Conservation (phyloP, 345 rosid species). For the Ceriops zippeliana region DNA sequence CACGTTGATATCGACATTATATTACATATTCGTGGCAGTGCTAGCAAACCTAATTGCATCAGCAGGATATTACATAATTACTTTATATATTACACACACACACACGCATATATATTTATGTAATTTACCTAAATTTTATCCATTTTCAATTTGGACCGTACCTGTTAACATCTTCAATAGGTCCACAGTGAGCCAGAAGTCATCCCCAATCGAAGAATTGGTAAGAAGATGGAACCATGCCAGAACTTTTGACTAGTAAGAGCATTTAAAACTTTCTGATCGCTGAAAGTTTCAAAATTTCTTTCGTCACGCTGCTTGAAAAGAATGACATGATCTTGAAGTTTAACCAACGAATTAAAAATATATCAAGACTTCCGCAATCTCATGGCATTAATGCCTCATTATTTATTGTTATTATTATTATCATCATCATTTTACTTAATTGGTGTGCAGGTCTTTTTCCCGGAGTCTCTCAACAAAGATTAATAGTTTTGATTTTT, state of each 20-base stretch:
- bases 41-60: constrained; percentile 3
- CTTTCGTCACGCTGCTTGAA: constrained; percentile 4
- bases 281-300: constrained; percentile 6
- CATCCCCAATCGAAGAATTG: not conserved
- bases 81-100: no score
- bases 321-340: not conserved
- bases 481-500: no score
- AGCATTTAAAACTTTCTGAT: constrained; percentile 6
- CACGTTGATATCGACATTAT: not conserved
- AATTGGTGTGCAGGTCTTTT: no score
- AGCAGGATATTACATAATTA: not conserved
- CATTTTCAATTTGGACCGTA: not conserved
- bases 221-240: not conserved
- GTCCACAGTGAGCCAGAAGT: constrained; percentile 7
- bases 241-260: constrained; percentile 20
- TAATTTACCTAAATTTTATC: no score
- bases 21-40: not conserved
- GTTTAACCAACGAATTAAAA: not conserved
- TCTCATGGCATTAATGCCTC: not conserved
- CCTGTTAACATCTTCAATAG: constrained; percentile 13
- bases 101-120: no score
- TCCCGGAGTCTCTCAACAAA: no score
- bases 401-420: not conserved
- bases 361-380: no score
- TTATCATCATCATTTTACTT: not conserved